phyloP scores from a whole-genome alignment of 768 basidiomycete genomes.

The Crucibulum laeve region DNA sequence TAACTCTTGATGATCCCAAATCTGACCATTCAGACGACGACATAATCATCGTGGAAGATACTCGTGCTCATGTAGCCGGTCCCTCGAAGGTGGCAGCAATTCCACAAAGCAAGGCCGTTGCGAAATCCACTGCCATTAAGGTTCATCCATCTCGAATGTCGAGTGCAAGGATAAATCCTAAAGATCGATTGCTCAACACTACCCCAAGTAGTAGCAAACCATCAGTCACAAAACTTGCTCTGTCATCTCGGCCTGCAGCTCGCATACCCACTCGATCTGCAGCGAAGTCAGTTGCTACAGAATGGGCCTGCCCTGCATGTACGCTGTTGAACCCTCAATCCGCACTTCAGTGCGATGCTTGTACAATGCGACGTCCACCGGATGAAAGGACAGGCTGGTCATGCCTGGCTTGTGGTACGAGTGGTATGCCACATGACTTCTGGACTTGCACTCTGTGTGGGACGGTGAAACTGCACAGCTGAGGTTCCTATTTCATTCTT shows the following conservation, averaged over 20 bases:
- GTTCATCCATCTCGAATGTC: not conserved
- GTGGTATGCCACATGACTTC: slow-evolving; percentile 54
- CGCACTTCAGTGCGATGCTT: slow-evolving; percentile 58
- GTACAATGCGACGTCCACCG: slow-evolving; percentile 30
- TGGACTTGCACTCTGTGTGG: slow-evolving; percentile 81
- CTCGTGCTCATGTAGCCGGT: slow-evolving; percentile 14
- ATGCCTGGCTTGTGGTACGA: slow-evolving; percentile 61
- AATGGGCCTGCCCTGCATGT: slow-evolving; percentile 57
- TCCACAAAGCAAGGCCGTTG: not conserved
- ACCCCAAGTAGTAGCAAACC: not conserved
- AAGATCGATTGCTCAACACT: not conserved
- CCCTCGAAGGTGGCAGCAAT: slow-evolving; percentile 17
- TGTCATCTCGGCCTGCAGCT: slow-evolving; percentile 6
- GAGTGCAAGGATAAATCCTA: not conserved
- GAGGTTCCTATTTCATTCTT: slow-evolving; percentile 7
- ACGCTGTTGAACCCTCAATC: slow-evolving; percentile 58
- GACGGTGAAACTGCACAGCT: slow-evolving; percentile 46
- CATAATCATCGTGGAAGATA: slow-evolving; percentile 24
- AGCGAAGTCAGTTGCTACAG: slow-evolving; percentile 1
- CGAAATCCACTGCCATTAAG: not conserved
- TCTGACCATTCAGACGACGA: slow-evolving; percentile 28
- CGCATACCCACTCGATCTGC: not conserved
- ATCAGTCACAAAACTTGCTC: not conserved
- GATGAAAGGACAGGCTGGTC: slow-evolving; percentile 47
- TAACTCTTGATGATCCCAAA: slow-evolving; percentile 32